Evolutionary conservation across 2,329 filamentous ascomycete genomes (phyloP).

Genomic region (Furcasterigmium furcatum): DNA sequence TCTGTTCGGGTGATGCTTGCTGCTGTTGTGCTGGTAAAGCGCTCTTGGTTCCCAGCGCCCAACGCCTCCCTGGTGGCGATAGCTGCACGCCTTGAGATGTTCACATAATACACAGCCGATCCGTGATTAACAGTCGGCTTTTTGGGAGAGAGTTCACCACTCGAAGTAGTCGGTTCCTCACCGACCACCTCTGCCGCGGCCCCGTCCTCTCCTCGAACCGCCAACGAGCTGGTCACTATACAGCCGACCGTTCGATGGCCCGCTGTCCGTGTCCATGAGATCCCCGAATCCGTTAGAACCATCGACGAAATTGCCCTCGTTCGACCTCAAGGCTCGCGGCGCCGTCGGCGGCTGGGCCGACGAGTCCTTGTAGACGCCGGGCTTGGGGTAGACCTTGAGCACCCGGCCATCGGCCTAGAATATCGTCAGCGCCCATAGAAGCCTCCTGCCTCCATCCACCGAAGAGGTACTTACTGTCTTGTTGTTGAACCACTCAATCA

Average conservation of each 20-base stretch:
- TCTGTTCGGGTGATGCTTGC: too few species aligned
- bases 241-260: slow-evolving; percentile 27
- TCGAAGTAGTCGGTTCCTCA: background rate
- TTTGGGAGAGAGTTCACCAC: too few species aligned
- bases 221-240: slow-evolving; percentile 48
- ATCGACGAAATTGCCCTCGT: slow-evolving; percentile 43
- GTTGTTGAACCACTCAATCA: slow-evolving; percentile 74
- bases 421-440: background rate
- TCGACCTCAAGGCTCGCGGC: slow-evolving; percentile 18
- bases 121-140: too few species aligned
- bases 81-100: too few species aligned
- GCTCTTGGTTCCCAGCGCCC: too few species aligned
- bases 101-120: background rate
- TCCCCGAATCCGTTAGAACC: slow-evolving; percentile 53
- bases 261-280: slow-evolving; percentile 33
- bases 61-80: too few species aligned
- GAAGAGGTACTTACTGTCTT: slow-evolving; percentile 65
- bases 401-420: slow-evolving; percentile 68
- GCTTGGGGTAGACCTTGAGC: slow-evolving; percentile 70
- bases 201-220: background rate
- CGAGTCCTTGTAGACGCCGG: slow-evolving; percentile 33
- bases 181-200: background rate
- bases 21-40: too few species aligned
- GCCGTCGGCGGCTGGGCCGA: slow-evolving; percentile 24
- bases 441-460: background rate